Evolutionary conservation across 2,329 filamentous ascomycete genomes (phyloP), one percentile per base, ranked within the genome.

Genomic region (Tolypocladium cylindrosporum): DNA sequence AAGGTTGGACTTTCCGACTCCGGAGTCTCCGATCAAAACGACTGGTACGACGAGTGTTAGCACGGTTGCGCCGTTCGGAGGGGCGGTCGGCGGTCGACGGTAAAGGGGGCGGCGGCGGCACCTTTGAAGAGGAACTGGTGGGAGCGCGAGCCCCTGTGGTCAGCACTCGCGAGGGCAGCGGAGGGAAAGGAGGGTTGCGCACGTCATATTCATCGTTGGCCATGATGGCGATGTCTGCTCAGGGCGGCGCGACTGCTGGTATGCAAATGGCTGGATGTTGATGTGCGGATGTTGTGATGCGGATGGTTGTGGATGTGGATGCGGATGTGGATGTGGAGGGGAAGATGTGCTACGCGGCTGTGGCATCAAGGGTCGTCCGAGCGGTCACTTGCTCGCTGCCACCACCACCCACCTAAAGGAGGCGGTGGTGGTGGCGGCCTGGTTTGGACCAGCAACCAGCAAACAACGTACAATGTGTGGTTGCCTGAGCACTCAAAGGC

Each of bases 171-270:
- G 62, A 60, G 59, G 57, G 58, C 60, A 59, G 56, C 61, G 58
- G 64, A 63, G 57, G 62, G 59, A 62, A 57, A 58, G 48, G 60
- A 52, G 50, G 54, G 55, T 57, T 52, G 74, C 91, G 83, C 81
- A 97, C 93, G 88, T 99, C 94, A 81, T 99, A 99, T 83, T 99
- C 94, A 85, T 99, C 94, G 87, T 97, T 99, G 73, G 93, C 94
- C 94, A 97, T 99, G 77, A 69, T 82, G 79, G 75, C 71, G 70
- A 66, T 65, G 58, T 51, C 37, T 52, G 50, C 54, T 57, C 48
- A 31, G 51, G 41, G 36, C 11, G 42, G 34, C 34, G 45, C 43
- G 54, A 52, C 53, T 27, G 53, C 53, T 55, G 40, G 39, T 36
- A 54, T 27, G 59, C 54, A 54, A 41, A 55, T 42, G 41, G 34